Evolutionary conservation across 2,329 filamentous ascomycete genomes (phyloP).

Genomic region (Hypoxylon sp.): DNA sequence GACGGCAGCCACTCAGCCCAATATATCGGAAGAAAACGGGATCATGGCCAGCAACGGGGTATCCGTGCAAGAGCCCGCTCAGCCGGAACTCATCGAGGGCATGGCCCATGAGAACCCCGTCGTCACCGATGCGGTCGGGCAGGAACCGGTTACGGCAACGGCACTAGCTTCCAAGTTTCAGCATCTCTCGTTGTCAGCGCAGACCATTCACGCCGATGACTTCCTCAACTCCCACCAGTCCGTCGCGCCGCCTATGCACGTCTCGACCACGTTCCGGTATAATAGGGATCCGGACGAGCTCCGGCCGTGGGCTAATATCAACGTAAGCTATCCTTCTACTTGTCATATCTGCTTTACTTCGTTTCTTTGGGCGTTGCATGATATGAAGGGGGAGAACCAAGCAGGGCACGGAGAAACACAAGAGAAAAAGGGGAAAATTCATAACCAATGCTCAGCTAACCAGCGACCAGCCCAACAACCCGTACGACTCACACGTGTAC

Average conservation of each 20-base stretch:
- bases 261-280: constrained; percentile 94
- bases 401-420: not conserved
- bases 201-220: constrained; percentile 87
- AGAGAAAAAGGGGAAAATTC: not conserved
- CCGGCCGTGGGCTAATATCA: constrained; percentile 64
- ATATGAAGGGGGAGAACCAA: not conserved
- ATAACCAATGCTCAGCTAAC: constrained; percentile 22
- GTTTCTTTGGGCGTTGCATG: not conserved
- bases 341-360: not conserved
- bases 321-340: constrained; percentile 62
- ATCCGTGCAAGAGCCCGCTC: constrained; percentile 38
- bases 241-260: constrained; percentile 89
- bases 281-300: constrained; percentile 77
- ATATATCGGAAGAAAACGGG: constrained; percentile 20
- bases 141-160: constrained; percentile 42
- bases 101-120: constrained; percentile 45
- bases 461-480: constrained; percentile 62
- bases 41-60: constrained; percentile 45
- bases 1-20: not conserved
- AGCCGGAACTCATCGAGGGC: constrained; percentile 45
- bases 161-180: constrained; percentile 54
- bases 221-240: constrained; percentile 80
- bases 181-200: constrained; percentile 73
- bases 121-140: constrained; percentile 12
- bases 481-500: constrained; percentile 81